These are phyloP conservation scores for Fraxinus angustifolia DNA, from an alignment of 305 asterid species.

Conservation along the genomic window DNA sequence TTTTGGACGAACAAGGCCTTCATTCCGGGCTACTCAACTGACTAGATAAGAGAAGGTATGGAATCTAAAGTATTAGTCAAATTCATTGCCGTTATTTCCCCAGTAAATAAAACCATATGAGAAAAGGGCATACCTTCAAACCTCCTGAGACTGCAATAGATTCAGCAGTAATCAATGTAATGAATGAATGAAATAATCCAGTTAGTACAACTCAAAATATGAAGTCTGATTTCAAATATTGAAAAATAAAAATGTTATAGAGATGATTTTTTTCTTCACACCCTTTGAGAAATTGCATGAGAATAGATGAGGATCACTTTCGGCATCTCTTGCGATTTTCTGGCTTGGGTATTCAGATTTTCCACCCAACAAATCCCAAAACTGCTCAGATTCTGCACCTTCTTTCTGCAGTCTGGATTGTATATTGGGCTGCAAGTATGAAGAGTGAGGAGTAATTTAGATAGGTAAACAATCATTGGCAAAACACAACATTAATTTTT, in stretches of 20 bases:
- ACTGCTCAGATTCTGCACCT: conserved; percentile 89
- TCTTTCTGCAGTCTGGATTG: conserved; percentile 84
- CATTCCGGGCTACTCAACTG: background rate
- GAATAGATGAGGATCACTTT: conserved; percentile 89
- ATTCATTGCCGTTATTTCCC: background rate
- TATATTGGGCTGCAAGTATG: conserved; percentile 67
- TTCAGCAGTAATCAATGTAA: conserved; percentile 28
- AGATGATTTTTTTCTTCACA: conserved; percentile 16
- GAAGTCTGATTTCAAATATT: conserved; percentile 1
- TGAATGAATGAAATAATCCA: conserved; percentile 28
- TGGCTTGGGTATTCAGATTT: conserved; percentile 79
- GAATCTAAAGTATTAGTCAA: background rate
- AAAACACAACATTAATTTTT: background rate
- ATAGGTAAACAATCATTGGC: background rate
- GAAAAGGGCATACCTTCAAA: conserved; percentile 59
- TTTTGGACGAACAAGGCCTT: background rate
- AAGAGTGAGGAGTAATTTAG: conserved; percentile 19
- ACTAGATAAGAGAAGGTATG: background rate
- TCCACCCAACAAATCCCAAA: conserved; percentile 89
- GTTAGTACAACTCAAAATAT: conserved; percentile 40
- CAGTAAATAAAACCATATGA: conserved; percentile 13
- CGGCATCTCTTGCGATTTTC: conserved; percentile 68
- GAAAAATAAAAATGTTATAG: conserved; percentile 7
- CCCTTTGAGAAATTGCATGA: conserved; percentile 70
- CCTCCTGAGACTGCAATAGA: conserved; percentile 62